Percentiles rank a stretch among this genome's conserved stretches.
Conservation (phyloP, 176 grass and related monocot species). For the Zizania latifolia region DNA sequence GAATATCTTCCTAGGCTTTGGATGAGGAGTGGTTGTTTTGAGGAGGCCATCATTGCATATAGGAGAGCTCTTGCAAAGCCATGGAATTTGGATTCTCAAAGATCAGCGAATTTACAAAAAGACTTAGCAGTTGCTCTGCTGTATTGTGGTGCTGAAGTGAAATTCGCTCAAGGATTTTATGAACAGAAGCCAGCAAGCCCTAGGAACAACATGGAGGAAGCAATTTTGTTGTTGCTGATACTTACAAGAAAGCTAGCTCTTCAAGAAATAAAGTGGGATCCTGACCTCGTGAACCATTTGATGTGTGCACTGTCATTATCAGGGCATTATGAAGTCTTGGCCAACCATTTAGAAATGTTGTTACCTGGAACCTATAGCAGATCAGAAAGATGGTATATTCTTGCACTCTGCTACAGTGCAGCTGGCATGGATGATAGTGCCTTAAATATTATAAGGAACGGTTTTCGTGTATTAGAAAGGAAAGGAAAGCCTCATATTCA, state of each 20-base stretch:
- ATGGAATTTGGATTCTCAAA: constrained; percentile 75
- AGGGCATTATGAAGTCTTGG: constrained; percentile 75
- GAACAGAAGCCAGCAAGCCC: constrained; percentile 29
- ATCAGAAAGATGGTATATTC: constrained; percentile 91
- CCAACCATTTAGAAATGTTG: constrained; percentile 69
- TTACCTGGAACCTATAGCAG: constrained; percentile 79
- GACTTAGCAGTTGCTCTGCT: constrained; percentile 72
- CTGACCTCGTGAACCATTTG: constrained; percentile 87
- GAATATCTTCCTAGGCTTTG: constrained; percentile 89
- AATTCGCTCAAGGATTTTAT: constrained; percentile 39
- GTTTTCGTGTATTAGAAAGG: constrained; percentile 53
- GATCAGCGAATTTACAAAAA: constrained; percentile 70
- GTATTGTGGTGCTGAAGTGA: constrained; percentile 69
- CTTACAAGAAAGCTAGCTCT: constrained; percentile 71
- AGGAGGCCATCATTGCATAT: constrained; percentile 74
- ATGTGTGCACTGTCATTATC: constrained; percentile 69
- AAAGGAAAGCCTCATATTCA: constrained; percentile 76
- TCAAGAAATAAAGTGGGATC: constrained; percentile 80
- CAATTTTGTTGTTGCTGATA: constrained; percentile 66
- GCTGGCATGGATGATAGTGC: constrained; percentile 71
- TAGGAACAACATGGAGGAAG: constrained; percentile 64
- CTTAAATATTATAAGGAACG: constrained; percentile 78
- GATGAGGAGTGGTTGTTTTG: constrained; percentile 70
- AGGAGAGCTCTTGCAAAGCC: constrained; percentile 61
- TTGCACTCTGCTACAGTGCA: constrained; percentile 86